A percentile compares a stretch with the other conserved stretches of the same genome.
Conservation (phyloP, 495 filamentous ascomycete species). For the Trichoderma reesei region DNA sequence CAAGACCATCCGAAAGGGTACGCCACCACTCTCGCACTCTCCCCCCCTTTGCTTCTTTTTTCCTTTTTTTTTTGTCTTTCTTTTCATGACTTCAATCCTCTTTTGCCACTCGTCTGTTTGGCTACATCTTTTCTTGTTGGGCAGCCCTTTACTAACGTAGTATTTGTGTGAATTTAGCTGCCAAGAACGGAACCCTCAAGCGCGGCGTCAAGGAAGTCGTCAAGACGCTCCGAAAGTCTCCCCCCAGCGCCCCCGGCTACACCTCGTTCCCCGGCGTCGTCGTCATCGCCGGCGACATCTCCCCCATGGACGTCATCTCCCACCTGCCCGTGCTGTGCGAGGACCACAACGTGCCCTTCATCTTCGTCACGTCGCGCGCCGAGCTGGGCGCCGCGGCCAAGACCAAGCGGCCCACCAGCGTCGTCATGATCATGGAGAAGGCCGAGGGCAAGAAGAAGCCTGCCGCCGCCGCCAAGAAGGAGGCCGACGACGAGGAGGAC, state of each 20-base stretch:
- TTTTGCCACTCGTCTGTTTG: neutral
- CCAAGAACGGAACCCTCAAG: slow-evolving; percentile 85
- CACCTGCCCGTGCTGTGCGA: slow-evolving; percentile 97
- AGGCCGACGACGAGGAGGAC: slow-evolving; percentile 39
- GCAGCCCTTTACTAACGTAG: neutral
- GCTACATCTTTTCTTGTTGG: too few species aligned
- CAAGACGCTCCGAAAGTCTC: slow-evolving; percentile 87
- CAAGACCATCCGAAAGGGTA: slow-evolving; percentile 91
- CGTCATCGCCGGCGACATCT: slow-evolving; percentile 92
- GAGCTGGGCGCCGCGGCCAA: slow-evolving; percentile 84
- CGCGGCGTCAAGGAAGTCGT: slow-evolving; percentile 98
- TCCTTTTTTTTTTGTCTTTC: neutral
- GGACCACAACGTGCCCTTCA: slow-evolving; percentile 88
- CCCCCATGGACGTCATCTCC: slow-evolving; percentile 92
- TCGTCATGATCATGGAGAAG: slow-evolving; percentile 69
- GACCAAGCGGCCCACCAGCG: slow-evolving; percentile 92
- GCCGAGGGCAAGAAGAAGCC: slow-evolving; percentile 47
- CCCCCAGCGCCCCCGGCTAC: slow-evolving; percentile 44
- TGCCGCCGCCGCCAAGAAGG: slow-evolving; percentile 18
- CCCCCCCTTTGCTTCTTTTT: neutral
- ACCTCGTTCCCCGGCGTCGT: slow-evolving; percentile 60
- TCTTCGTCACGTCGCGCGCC: slow-evolving; percentile 78
- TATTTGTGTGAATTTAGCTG: slow-evolving; percentile 43
- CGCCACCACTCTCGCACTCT: slow-evolving; percentile 19
- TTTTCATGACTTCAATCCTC: neutral